phyloP scores from a whole-genome alignment of 2,329 filamentous ascomycete species.

The Thermomyces lanuginosus region DNA sequence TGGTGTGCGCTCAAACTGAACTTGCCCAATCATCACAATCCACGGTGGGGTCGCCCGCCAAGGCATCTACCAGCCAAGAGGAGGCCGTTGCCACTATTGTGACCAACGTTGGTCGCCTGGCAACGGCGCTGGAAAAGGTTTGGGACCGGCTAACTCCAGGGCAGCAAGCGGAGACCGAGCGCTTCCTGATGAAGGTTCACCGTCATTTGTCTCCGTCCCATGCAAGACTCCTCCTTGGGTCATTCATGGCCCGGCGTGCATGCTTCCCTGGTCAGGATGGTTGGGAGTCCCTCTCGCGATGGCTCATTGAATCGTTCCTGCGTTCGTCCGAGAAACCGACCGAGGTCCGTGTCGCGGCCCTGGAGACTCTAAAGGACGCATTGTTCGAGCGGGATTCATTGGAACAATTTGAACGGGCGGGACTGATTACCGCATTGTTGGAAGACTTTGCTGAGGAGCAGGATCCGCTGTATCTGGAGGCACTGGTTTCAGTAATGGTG shows the following conservation, averaged over 20 bases:
- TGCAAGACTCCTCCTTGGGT: conserved; percentile 22
- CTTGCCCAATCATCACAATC: no score
- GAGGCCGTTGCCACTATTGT: conserved; percentile 23
- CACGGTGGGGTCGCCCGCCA: conserved; percentile 10
- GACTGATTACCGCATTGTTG: conserved; percentile 18
- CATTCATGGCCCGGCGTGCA: conserved; percentile 17
- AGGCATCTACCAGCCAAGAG: conserved; percentile 15
- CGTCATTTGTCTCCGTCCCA: conserved; percentile 22
- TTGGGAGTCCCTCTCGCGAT: conserved; percentile 20
- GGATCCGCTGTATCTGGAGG: conserved; percentile 23
- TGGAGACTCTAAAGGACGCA: conserved; percentile 25
- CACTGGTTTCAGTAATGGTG: conserved; percentile 23
- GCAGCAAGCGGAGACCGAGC: conserved; percentile 20
- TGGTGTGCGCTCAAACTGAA: conserved; percentile 13
- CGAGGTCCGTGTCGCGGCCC: conserved; percentile 24
- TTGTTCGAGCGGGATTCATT: conserved; percentile 17
- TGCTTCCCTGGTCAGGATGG: conserved; percentile 18
- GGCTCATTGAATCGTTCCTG: conserved; percentile 22
- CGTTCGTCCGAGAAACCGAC: conserved; percentile 21
- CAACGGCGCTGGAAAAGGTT: conserved; percentile 18
- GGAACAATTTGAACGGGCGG: conserved; percentile 17
- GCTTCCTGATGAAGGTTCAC: conserved; percentile 21
- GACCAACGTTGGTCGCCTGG: conserved; percentile 22
- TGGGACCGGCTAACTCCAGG: conserved; percentile 22
- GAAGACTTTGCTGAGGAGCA: conserved; percentile 21